Evolutionary conservation across 2,329 filamentous ascomycete genomes (phyloP).

Genomic region (Blastomyces emzantsi): DNA sequence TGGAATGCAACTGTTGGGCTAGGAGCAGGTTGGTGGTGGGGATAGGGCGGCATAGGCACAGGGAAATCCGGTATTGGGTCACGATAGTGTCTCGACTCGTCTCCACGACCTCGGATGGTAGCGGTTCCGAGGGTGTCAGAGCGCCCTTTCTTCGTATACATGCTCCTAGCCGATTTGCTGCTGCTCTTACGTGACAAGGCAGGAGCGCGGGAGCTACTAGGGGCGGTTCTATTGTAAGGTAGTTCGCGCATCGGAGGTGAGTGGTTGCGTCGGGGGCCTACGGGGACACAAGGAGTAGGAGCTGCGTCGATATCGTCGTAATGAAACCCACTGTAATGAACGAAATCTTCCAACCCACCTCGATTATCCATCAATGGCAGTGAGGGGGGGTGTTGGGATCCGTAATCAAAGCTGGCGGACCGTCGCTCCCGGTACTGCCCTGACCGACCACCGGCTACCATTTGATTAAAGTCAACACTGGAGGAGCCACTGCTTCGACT

Average conservation of each 20-base stretch:
- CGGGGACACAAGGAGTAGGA: conserved; percentile 75
- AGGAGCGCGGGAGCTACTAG: conserved; percentile 25
- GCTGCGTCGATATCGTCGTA: conserved; percentile 62
- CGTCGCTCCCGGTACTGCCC: conserved; percentile 29
- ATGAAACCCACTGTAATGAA: conserved; percentile 9
- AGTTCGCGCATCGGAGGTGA: conserved; percentile 31
- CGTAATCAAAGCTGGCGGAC: conserved; percentile 40
- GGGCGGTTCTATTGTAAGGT: conserved; percentile 18
- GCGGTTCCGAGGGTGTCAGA: conserved; percentile 33
- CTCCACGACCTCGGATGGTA: conserved; percentile 25
- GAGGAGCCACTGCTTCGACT: conserved; percentile 70
- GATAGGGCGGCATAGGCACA: conserved; percentile 34
- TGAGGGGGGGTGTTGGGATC: conserved; percentile 25
- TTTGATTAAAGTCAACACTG: conserved; percentile 62
- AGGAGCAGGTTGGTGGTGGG: conserved; percentile 42
- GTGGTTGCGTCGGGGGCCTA: conserved; percentile 57
- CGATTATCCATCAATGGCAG: conserved; percentile 6
- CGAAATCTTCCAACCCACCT: conserved; percentile 3
- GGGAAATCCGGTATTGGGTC: conserved; percentile 29
- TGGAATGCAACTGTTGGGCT: conserved; percentile 46
- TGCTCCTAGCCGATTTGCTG: conserved; percentile 35
- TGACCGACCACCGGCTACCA: conserved; percentile 27
- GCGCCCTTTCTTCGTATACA: conserved; percentile 29
- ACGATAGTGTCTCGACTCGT: conserved; percentile 22
- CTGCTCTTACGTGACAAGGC: conserved; percentile 35